Conservation (phyloP, 192 early-diverging fungal genomes). For the Coemansia sp. region DNA sequence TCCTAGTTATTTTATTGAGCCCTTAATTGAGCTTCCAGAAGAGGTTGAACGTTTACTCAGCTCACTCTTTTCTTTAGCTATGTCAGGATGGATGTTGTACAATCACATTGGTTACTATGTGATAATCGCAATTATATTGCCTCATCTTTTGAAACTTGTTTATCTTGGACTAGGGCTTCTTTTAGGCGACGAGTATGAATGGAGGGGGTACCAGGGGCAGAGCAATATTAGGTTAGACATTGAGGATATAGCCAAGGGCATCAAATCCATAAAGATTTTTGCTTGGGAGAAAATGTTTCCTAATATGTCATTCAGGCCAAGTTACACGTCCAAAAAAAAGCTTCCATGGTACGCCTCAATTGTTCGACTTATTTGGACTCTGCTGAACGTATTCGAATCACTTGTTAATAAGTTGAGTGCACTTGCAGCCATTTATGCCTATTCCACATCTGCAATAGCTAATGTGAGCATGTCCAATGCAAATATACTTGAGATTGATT, state of each 20-base stretch:
- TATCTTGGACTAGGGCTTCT: neutral
- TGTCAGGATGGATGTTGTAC: slow-evolving; percentile 20
- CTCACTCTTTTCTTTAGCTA: neutral
- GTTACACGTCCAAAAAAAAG: too few species aligned
- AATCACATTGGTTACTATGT: slow-evolving; percentile 29
- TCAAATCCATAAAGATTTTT: neutral
- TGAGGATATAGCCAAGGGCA: neutral
- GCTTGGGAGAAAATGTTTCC: slow-evolving; percentile 1
- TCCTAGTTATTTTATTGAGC: neutral
- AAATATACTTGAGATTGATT: slow-evolving; percentile 2
- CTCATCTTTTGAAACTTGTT: slow-evolving; percentile 7
- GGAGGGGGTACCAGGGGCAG: neutral
- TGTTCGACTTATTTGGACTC: neutral
- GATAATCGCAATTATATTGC: slow-evolving; percentile 10
- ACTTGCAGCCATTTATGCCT: neutral
- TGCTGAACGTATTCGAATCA: neutral
- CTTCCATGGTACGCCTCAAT: slow-evolving; percentile 1
- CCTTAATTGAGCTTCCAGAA: neutral
- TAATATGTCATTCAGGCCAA: too few species aligned
- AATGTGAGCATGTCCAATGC: neutral
- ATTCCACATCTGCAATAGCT: neutral
- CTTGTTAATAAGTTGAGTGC: neutral
- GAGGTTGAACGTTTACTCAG: neutral
- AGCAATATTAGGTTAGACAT: neutral
- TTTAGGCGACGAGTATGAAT: slow-evolving; percentile 8